Evolutionary conservation across 805 yeast genomes (phyloP), one percentile per base, ranked within the genome.

Genomic region (Saturnispora silvae): DNA sequence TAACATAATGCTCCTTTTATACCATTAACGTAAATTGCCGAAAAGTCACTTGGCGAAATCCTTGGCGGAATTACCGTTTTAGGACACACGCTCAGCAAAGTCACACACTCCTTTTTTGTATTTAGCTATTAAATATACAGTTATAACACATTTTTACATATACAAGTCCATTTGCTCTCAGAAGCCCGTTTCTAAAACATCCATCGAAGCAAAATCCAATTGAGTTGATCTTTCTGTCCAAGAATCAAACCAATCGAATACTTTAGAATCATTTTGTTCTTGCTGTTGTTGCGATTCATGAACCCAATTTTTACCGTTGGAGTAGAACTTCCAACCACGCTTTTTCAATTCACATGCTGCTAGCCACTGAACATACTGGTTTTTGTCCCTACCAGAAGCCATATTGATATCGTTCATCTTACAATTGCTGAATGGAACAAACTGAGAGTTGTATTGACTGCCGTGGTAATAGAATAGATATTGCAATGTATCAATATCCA

Each of bases 401-500:
- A n/a, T n/a, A 4, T 61, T 60, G 36, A 56, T 43, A 28, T 49
- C 50, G 32, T 57, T 42, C 35, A 55, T 52, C 28, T 45, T 43
- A 20, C 47, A 42, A 37, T 56, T 59, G 25, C 26, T 43, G 17
- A 30, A 31, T 45, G 37, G 35, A 14, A 25, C 29, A 10, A 30
- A 28, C 22, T 28, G 33, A 18, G 35, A 27, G 22, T 32, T 34
- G 10, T 28, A 3, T 16, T 33, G 24, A 16, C 17, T 24, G 9
- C 20, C 19, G 47, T 77, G 72, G 57, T 86, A 92, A 62, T 92
- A 92, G 60, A 92, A 92, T 35, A 89, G 81, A 65, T 83, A 92
- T 48, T 89, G 87, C 47, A 92, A 60, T 2, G 97, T 89, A 52
- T 86, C 96, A 23, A 77, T 65, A 51, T 85, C 94, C 50, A 89